Evolutionary conservation across 2,329 filamentous ascomycete genomes (phyloP).

Genomic region (Rutstroemia sp.): DNA sequence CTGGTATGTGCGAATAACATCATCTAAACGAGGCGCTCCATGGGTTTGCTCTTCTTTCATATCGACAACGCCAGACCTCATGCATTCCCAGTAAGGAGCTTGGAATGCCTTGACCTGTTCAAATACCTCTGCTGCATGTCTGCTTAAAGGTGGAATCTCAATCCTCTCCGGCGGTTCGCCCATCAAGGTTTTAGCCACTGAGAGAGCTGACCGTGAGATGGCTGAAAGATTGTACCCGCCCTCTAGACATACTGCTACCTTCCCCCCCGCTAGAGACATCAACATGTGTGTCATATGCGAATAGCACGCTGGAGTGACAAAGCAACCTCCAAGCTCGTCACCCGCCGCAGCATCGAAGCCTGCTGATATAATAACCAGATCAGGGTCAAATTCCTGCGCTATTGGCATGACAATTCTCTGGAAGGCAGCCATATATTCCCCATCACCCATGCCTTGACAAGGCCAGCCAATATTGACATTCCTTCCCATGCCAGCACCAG

Average conservation of each 20-base stretch:
- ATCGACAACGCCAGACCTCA: slow-evolving; percentile 61
- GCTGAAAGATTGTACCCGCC: slow-evolving; percentile 92
- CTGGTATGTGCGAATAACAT: slow-evolving; percentile 74
- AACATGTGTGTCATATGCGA: slow-evolving; percentile 99
- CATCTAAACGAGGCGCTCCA: slow-evolving; percentile 62
- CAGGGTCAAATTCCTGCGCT: slow-evolving; percentile 84
- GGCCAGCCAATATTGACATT: slow-evolving; percentile 64
- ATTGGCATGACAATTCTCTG: slow-evolving; percentile 96
- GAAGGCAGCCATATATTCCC: slow-evolving; percentile 94
- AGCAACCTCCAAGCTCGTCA: slow-evolving; percentile 87
- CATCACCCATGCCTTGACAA: slow-evolving; percentile 80
- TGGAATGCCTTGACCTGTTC: slow-evolving; percentile 54
- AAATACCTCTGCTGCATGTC: slow-evolving; percentile 48
- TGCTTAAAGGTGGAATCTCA: slow-evolving; percentile 48
- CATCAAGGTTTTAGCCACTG: slow-evolving; percentile 90
- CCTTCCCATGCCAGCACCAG: slow-evolving; percentile 46
- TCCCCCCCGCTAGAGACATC: slow-evolving; percentile 86
- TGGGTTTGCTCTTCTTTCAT: slow-evolving; percentile 43
- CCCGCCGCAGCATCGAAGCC: slow-evolving; percentile 95
- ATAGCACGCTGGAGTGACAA: slow-evolving; percentile 85
- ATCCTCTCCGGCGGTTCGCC: slow-evolving; percentile 74
- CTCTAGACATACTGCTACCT: slow-evolving; percentile 86
- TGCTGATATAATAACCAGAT: slow-evolving; percentile 89
- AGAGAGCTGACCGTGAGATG: slow-evolving; percentile 86
- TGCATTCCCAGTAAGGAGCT: slow-evolving; percentile 77